Evolutionary conservation across 1,284 basidiomycete species (phyloP).

Genomic region (Rhodotorula sp.): DNA sequence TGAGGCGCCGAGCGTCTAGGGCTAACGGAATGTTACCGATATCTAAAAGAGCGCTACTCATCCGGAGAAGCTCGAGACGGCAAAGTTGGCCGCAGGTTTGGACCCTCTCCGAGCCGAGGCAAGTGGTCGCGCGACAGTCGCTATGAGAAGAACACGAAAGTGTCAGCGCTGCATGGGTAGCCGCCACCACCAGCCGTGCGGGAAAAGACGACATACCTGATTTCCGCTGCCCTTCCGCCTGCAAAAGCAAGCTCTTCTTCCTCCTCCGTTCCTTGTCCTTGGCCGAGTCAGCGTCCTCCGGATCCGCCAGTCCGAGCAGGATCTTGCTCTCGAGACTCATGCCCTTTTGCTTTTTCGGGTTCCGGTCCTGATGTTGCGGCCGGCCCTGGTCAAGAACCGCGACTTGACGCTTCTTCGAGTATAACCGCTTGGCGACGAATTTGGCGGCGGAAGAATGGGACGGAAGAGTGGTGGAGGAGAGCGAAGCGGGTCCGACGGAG

Average conservation of each 20-base stretch:
- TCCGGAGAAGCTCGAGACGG: slow-evolving; percentile 23
- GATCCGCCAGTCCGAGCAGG: slow-evolving; percentile 32
- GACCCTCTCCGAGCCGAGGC: slow-evolving; percentile 24
- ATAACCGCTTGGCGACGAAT: slow-evolving; percentile 37
- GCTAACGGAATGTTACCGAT: no score
- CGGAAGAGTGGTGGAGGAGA: slow-evolving; percentile 30
- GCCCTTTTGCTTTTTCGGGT: slow-evolving; percentile 25
- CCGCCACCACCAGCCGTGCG: neutral
- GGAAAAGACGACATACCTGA: slow-evolving; percentile 7
- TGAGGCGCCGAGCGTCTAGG: no score
- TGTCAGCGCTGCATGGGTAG: no score
- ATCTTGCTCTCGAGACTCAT: slow-evolving; percentile 34
- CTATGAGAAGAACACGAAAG: neutral
- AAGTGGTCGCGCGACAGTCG: slow-evolving; percentile 19
- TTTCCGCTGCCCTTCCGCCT: slow-evolving; percentile 35
- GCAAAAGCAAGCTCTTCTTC: slow-evolving; percentile 30
- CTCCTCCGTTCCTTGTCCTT: slow-evolving; percentile 31
- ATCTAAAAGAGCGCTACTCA: neutral
- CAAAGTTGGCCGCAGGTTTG: slow-evolving; percentile 29
- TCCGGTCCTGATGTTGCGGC: slow-evolving; percentile 20
- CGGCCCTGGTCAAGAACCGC: slow-evolving; percentile 30
- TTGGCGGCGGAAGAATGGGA: slow-evolving; percentile 37
- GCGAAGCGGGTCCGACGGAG: slow-evolving; percentile 21
- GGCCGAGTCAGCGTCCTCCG: slow-evolving; percentile 20
- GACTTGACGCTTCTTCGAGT: slow-evolving; percentile 38